Conservation (phyloP, 2,329 filamentous ascomycete species). For the Dryadomyces quercivorus region DNA sequence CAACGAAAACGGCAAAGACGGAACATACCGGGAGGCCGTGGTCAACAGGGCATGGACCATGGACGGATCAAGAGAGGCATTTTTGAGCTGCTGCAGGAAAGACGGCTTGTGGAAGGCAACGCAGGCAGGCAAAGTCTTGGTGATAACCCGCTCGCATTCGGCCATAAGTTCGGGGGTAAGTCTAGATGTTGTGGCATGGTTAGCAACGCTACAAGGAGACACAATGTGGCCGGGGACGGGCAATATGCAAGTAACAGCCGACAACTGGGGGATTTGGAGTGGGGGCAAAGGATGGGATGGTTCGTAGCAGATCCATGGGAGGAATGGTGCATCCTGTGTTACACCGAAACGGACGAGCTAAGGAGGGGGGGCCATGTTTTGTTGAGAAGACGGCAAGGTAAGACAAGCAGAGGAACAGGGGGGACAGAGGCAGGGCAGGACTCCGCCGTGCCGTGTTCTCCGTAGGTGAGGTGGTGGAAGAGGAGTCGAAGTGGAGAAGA, state of each 20-base stretch:
- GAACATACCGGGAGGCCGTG: constrained; percentile 42
- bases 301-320: background rate
- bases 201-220: background rate
- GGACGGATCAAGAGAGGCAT: constrained; percentile 38
- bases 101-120: constrained; percentile 52
- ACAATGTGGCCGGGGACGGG: background rate
- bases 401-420: background rate
- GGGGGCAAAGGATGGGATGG: background rate
- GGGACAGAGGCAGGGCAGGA: background rate
- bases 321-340: background rate
- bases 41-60: constrained; percentile 47
- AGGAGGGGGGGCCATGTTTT: background rate
- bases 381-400: background rate
- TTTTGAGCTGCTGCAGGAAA: constrained; percentile 49
- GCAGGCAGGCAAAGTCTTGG: constrained; percentile 48
- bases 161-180: constrained; percentile 44
- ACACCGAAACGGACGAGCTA: background rate
- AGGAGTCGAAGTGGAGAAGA: background rate
- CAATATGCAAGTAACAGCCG: background rate
- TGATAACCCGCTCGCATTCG: constrained; percentile 49
- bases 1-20: background rate
- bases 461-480: too few species aligned
- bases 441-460: background rate
- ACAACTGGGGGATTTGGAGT: background rate
- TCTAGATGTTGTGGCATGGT: constrained; percentile 16